phyloP scores from a whole-genome alignment of 371 early-diverging fungal genomes.

The Haplosporangium sp. region DNA sequence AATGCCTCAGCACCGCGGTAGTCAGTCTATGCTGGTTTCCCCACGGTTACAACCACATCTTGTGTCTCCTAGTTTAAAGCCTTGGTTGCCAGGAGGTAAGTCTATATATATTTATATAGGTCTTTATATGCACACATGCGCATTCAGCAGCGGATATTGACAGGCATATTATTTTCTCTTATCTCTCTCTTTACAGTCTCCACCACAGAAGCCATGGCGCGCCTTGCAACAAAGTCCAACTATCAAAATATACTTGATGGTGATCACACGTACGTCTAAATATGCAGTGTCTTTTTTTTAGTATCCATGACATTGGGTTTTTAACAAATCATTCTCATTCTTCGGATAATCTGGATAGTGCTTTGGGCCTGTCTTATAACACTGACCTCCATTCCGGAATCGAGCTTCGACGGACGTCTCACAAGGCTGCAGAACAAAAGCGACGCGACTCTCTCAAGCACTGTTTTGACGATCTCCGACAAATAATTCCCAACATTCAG shows the following conservation, averaged over 20 bases:
- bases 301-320: too few relatives aligned
- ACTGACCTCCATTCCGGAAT: slow-evolving; percentile 78
- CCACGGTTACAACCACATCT: slow-evolving; percentile 36
- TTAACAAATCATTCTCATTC: not conserved
- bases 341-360: slow-evolving; percentile 10
- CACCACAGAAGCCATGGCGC: slow-evolving; percentile 45
- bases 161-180: not conserved
- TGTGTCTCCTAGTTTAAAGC: slow-evolving; percentile 59
- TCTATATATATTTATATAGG: not conserved
- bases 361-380: slow-evolving; percentile 80
- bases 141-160: too few relatives aligned
- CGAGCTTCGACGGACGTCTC: slow-evolving; percentile 81
- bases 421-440: slow-evolving; percentile 95
- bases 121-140: not conserved
- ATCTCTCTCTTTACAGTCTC: slow-evolving; percentile 14
- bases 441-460: slow-evolving; percentile 90
- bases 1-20: slow-evolving; percentile 38
- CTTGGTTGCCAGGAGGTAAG: slow-evolving; percentile 54
- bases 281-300: not conserved
- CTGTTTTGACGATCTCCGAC: slow-evolving; percentile 84
- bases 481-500: slow-evolving; percentile 75
- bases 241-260: slow-evolving; percentile 89
- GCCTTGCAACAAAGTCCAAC: slow-evolving; percentile 83
- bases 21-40: slow-evolving; percentile 20
- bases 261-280: slow-evolving; percentile 67